A percentile compares a stretch with the other conserved stretches of the same genome.
phyloP scores from a whole-genome alignment of 1,284 basidiomycete genomes.

The Tilletia indica region DNA sequence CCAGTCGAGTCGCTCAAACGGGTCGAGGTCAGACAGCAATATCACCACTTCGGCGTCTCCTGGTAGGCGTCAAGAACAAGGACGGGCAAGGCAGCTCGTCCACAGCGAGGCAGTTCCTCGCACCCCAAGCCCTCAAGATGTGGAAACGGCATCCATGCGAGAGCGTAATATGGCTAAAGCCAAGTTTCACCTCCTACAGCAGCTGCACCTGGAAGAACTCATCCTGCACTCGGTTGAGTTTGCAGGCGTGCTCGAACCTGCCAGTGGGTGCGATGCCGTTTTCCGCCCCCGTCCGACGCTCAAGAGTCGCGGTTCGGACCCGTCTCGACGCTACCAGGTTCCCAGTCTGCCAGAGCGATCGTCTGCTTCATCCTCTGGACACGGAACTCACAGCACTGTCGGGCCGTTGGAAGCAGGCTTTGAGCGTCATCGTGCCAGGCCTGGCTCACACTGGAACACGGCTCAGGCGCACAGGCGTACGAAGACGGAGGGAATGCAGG shows the following conservation, averaged over 20 bases:
- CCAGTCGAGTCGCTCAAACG: slow-evolving; percentile 9
- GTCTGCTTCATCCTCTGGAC: not conserved
- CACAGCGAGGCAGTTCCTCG: not conserved
- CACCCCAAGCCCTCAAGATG: slow-evolving; percentile 1
- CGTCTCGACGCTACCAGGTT: not conserved
- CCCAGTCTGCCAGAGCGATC: not conserved
- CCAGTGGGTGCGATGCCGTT: slow-evolving; percentile 22
- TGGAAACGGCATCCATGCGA: slow-evolving; percentile 2
- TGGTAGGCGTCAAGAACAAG: not conserved
- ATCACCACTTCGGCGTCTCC: not conserved
- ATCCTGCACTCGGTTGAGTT: slow-evolving; percentile 17
- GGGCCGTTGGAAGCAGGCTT: slow-evolving; percentile 8
- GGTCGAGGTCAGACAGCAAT: slow-evolving; percentile 7
- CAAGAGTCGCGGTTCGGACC: not conserved
- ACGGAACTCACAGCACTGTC: slow-evolving; percentile 3
- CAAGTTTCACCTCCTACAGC: slow-evolving; percentile 22
- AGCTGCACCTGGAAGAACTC: slow-evolving; percentile 25
- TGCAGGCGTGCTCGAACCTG: slow-evolving; percentile 17
- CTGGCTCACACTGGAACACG: not conserved
- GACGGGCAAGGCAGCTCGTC: not conserved
- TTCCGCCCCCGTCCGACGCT: slow-evolving; percentile 21
- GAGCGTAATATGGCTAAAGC: slow-evolving; percentile 9
- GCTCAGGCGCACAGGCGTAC: not conserved
- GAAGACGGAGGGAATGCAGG: not conserved
- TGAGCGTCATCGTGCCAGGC: slow-evolving; percentile 12